phyloP scores from a whole-genome alignment of 768 basidiomycete genomes.

The Pisolithus tinctorius region DNA sequence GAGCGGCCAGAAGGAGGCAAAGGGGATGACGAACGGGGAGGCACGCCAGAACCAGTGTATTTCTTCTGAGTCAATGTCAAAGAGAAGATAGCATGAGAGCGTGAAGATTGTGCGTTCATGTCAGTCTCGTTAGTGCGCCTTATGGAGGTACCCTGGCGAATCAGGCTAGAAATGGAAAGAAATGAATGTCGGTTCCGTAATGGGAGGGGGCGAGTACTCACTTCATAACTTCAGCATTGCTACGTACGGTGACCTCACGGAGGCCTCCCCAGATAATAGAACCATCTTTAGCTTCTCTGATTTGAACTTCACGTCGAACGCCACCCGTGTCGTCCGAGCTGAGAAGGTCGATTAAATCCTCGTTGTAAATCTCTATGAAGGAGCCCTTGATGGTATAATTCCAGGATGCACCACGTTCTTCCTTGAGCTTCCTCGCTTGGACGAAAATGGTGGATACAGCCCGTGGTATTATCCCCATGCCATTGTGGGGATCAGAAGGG shows the following conservation, averaged over 20 bases:
- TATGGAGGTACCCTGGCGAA: constrained; percentile 84
- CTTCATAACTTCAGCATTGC: constrained; percentile 86
- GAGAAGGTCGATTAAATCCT: constrained; percentile 94
- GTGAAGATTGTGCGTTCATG: constrained; percentile 98
- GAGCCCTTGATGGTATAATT: constrained; percentile 78
- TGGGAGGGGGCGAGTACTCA: constrained; percentile 35
- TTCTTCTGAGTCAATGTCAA: constrained; percentile 90
- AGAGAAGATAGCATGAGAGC: constrained; percentile 98
- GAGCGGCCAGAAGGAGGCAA: constrained; percentile 70
- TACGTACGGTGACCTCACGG: constrained; percentile 84
- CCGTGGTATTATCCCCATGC: constrained; percentile 93
- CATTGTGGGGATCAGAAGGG: constrained; percentile 72
- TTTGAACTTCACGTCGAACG: constrained; percentile 82
- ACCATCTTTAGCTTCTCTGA: constrained; percentile 95
- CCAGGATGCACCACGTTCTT: constrained; percentile 70
- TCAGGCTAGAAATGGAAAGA: constrained; percentile 48
- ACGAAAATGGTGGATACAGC: constrained; percentile 87
- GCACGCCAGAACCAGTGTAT: constrained; percentile 61
- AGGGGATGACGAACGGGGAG: constrained; percentile 73
- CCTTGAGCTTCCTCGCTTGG: constrained; percentile 67
- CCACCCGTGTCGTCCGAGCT: constrained; percentile 61
- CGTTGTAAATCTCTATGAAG: constrained; percentile 98
- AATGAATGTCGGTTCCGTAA: constrained; percentile 8
- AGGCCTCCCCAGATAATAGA: constrained; percentile 97
- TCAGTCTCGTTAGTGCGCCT: constrained; percentile 95